These are phyloP conservation scores for Coelastrella sp. DNA, from an alignment of 139 green algal species.

Conservation along the genomic window DNA sequence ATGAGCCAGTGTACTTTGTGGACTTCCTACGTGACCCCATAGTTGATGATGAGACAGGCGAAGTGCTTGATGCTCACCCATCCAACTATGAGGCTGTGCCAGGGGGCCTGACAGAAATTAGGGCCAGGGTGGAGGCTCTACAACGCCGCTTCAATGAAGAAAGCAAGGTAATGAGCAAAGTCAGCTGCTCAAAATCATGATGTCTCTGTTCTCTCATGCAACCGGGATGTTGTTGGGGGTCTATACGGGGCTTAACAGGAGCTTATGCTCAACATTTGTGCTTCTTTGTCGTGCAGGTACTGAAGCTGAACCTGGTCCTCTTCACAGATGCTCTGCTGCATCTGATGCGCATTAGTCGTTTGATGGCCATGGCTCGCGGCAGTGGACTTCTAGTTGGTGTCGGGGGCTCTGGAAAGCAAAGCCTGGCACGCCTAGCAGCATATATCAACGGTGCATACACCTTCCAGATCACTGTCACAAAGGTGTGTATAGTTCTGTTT, in stretches of 20 bases:
- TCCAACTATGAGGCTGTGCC: constrained; percentile 88
- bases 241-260: too few relatives aligned
- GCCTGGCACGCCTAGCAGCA: constrained; percentile 78
- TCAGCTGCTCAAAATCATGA: too few relatives aligned
- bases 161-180: too few relatives aligned
- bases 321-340: constrained; percentile 95
- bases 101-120: constrained; percentile 78
- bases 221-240: too few relatives aligned
- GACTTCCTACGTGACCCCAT: constrained; percentile 93
- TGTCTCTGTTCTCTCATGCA: too few relatives aligned
- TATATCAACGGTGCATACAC: constrained; percentile 87
- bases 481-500: constrained; percentile 9
- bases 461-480: constrained; percentile 79
- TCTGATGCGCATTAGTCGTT: constrained; percentile 87
- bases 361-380: constrained; percentile 90
- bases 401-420: constrained; percentile 94
- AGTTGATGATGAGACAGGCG: constrained; percentile 87
- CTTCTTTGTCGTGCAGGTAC: too few relatives aligned
- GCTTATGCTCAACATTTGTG: too few relatives aligned
- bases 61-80: constrained; percentile 81
- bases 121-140: constrained; percentile 74
- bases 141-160: constrained; percentile 89
- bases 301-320: constrained; percentile 93
- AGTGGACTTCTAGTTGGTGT: constrained; percentile 94
- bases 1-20: constrained; percentile 92